Conservation (phyloP, 768 basidiomycete genomes). For the Boletellus ananiceps region DNA sequence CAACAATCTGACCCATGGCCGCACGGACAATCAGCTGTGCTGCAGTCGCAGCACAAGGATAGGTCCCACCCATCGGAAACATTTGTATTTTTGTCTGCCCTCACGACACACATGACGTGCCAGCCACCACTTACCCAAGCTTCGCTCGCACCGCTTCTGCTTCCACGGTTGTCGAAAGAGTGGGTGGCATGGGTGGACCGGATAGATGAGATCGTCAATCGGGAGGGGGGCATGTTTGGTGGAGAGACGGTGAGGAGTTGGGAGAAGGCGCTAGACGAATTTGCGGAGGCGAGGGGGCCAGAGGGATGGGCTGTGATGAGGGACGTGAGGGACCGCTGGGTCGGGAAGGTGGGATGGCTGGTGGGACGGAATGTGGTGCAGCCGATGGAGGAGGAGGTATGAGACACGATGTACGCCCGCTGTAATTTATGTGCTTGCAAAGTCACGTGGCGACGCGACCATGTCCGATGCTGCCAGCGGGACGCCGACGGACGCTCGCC, state of each 20-base stretch:
- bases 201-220: conserved; percentile 67
- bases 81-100: conserved; percentile 61
- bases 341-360: conserved; percentile 73
- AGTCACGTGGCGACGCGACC: too few species aligned
- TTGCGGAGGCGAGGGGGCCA: conserved; percentile 49
- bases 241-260: conserved; percentile 63
- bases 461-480: too few species aligned
- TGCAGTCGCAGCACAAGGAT: conserved; percentile 55
- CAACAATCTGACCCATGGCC: conserved; percentile 24
- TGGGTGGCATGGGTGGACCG: conserved; percentile 76
- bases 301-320: conserved; percentile 40
- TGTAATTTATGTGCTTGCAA: too few species aligned
- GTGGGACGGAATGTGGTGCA: conserved; percentile 43
- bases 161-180: conserved; percentile 64
- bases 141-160: conserved; percentile 51
- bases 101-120: conserved; percentile 62
- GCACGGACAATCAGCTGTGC: conserved; percentile 39
- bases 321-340: conserved; percentile 60
- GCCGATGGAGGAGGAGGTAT: conserved; percentile 30
- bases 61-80: conserved; percentile 72
- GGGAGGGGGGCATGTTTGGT: conserved; percentile 75
- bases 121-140: conserved; percentile 66
- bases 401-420: not conserved
- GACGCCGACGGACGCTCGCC: not conserved
- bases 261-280: conserved; percentile 65